A percentile compares a stretch with the other conserved stretches of the same genome.
These are phyloP conservation scores for Penicillium bovifimosum DNA, from an alignment of 495 filamentous ascomycete species.

Conservation along the genomic window DNA sequence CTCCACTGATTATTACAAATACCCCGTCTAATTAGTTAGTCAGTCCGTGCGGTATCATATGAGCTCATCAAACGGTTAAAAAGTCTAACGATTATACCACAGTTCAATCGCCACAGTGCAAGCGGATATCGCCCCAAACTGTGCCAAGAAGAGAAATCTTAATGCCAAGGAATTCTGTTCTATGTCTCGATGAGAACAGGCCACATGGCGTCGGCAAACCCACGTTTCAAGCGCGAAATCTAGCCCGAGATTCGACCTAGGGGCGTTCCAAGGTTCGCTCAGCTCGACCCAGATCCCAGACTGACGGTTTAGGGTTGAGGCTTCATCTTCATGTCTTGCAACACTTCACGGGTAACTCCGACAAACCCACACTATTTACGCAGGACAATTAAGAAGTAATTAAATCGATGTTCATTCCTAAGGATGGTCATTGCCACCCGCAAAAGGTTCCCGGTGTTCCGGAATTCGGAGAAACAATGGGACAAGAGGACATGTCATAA, in stretches of 20 bases:
- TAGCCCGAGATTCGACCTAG: too few relatives aligned
- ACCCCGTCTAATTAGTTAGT: background rate
- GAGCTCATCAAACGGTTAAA: background rate
- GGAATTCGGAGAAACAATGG: background rate
- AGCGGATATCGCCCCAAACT: background rate
- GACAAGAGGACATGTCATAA: constrained; percentile 1
- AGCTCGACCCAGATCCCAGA: too few relatives aligned
- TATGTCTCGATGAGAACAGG: background rate
- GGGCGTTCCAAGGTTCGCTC: background rate
- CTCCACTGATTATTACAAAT: too few relatives aligned
- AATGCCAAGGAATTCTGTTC: too few relatives aligned
- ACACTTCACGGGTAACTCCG: too few relatives aligned
- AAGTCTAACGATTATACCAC: background rate
- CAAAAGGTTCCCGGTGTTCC: constrained; percentile 3
- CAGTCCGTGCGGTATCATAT: background rate
- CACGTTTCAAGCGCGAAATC: too few relatives aligned
- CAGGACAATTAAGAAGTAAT: too few relatives aligned
- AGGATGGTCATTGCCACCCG: constrained; percentile 7
- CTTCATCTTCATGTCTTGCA: background rate
- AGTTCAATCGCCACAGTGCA: background rate
- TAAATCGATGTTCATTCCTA: too few relatives aligned
- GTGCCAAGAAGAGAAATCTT: background rate
- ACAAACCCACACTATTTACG: too few relatives aligned
- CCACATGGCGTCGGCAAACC: background rate
- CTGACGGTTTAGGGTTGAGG: background rate